These are phyloP conservation scores for Phanerodontia chrysosporium DNA, from an alignment of 768 basidiomycete species.

Conservation along the genomic window DNA sequence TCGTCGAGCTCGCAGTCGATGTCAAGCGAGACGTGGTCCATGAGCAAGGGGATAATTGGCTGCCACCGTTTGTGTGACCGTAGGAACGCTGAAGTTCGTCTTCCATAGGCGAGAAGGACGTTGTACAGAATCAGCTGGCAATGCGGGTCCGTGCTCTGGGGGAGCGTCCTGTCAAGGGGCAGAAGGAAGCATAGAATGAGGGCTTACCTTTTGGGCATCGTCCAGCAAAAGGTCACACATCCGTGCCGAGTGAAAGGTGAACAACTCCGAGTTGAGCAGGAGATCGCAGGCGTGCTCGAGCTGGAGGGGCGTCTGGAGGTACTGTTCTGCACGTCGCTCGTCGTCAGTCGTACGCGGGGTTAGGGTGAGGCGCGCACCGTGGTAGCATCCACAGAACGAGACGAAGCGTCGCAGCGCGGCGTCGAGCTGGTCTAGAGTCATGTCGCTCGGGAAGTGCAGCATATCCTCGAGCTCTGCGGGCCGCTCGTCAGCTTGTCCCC, in stretches of 20 bases:
- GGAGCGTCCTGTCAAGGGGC: not conserved
- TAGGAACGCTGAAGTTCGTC: conserved; percentile 63
- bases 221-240: conserved; percentile 80
- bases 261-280: conserved; percentile 81
- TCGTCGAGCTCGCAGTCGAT: conserved; percentile 75
- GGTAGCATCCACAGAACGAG: conserved; percentile 78
- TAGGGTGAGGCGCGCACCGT: conserved; percentile 50
- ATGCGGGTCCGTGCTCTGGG: conserved; percentile 82
- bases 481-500: not conserved
- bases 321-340: conserved; percentile 56
- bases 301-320: conserved; percentile 78
- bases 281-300: conserved; percentile 78
- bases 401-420: conserved; percentile 73
- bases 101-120: conserved; percentile 73
- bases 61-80: conserved; percentile 83
- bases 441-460: conserved; percentile 57
- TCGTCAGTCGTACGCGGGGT: not conserved
- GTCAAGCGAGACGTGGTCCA: conserved; percentile 81
- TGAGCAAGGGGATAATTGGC: conserved; percentile 72
- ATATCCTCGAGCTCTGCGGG: conserved; percentile 82
- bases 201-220: conserved; percentile 60
- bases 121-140: conserved; percentile 74
- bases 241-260: conserved; percentile 85
- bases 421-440: conserved; percentile 74
- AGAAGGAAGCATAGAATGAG: not conserved